Evolutionary conservation across 2,329 filamentous ascomycete genomes (phyloP).

Genomic region (Chaetomium olivaceum): DNA sequence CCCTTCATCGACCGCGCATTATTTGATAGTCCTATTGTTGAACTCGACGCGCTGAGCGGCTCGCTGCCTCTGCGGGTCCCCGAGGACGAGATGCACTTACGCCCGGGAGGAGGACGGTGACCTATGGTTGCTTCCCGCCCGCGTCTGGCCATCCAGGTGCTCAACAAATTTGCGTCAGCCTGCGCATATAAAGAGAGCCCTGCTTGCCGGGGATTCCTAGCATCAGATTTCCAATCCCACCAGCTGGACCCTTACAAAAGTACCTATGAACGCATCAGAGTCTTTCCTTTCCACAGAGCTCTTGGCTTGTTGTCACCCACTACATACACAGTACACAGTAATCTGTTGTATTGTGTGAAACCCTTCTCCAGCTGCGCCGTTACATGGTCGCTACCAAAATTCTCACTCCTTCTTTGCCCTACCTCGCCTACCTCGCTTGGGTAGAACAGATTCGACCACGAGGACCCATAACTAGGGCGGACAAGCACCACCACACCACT

Average conservation of each 20-base stretch:
- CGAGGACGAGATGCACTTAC: not conserved
- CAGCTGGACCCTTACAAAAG: not conserved
- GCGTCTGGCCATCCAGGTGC: slow-evolving; percentile 12
- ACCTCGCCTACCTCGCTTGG: slow-evolving; percentile 1
- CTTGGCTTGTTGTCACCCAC: no score
- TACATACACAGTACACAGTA: no score
- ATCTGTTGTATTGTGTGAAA: no score
- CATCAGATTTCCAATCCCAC: not conserved
- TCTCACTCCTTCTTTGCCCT: not conserved
- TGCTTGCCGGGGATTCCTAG: slow-evolving; percentile 9
- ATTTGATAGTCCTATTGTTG: slow-evolving; percentile 25
- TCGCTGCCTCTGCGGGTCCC: slow-evolving; percentile 13
- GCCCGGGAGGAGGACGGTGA: not conserved
- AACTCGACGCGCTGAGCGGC: slow-evolving; percentile 16
- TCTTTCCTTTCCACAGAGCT: not conserved
- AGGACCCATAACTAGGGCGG: slow-evolving; percentile 3
- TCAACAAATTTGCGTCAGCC: slow-evolving; percentile 14
- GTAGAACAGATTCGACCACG: not conserved
- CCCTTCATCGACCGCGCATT: slow-evolving; percentile 1
- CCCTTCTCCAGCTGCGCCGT: not conserved
- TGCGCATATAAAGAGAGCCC: slow-evolving; percentile 13
- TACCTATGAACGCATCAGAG: not conserved
- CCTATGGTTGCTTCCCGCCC: not conserved
- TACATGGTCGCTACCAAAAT: not conserved
- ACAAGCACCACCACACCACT: slow-evolving; percentile 11